Evolutionary conservation across 352 stramenopile genomes (phyloP).

Genomic region (Pythium sp.): DNA sequence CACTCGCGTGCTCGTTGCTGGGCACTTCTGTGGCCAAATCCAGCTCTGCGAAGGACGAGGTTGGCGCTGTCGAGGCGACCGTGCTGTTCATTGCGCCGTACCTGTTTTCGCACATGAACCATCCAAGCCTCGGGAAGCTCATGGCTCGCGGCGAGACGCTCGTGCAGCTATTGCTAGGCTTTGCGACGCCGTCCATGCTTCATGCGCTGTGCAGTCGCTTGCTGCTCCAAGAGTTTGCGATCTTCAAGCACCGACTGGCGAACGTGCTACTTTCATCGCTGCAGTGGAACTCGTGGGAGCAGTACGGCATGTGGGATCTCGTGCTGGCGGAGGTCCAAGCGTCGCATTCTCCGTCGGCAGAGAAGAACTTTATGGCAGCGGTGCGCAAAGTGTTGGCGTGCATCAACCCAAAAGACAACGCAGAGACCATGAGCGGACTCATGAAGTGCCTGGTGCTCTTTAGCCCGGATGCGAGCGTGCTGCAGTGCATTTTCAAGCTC

Average conservation of each 20-base stretch:
- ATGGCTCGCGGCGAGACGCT: constrained; percentile 60
- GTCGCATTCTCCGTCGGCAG: constrained; percentile 23
- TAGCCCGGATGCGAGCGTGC: constrained; percentile 54
- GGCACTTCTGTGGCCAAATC: constrained; percentile 28
- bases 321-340: constrained; percentile 64
- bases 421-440: constrained; percentile 70
- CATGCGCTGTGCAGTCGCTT: constrained; percentile 56
- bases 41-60: constrained; percentile 40
- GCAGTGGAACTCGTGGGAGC: constrained; percentile 82
- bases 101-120: constrained; percentile 65
- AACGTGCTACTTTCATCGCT: constrained; percentile 76
- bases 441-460: constrained; percentile 78
- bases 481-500: constrained; percentile 80
- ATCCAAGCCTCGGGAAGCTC: constrained; percentile 58
- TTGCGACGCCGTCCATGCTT: constrained; percentile 64
- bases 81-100: constrained; percentile 62
- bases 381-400: constrained; percentile 75
- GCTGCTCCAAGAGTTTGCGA: constrained; percentile 69
- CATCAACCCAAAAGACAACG: constrained; percentile 64
- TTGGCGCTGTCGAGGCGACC: constrained; percentile 60
- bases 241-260: constrained; percentile 66
- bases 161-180: constrained; percentile 58
- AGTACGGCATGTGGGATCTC: constrained; percentile 79
- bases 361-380: constrained; percentile 64
- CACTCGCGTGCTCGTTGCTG: constrained; percentile 57